Evolutionary conservation across 768 basidiomycete species (phyloP).

Genomic region (Gelatoporia subvermispora): DNA sequence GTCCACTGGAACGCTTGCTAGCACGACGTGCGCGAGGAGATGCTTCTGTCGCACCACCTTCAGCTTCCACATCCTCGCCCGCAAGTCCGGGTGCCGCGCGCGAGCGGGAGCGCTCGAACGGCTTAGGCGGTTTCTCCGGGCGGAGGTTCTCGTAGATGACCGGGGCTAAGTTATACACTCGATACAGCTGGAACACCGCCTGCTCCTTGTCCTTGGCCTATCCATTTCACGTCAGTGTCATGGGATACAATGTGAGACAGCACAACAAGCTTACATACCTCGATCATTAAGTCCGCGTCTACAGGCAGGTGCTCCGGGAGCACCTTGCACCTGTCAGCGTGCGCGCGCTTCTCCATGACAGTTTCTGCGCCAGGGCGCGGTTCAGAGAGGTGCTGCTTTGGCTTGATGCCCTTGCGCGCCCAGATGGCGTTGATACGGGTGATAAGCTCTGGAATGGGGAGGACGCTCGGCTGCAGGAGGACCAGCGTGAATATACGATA

Average conservation of each 20-base stretch:
- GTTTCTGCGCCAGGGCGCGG: slow-evolving; percentile 80
- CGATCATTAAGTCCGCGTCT: slow-evolving; percentile 78
- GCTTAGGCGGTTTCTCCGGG: slow-evolving; percentile 25
- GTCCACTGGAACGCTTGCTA: background rate
- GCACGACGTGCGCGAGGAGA: background rate
- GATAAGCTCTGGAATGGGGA: slow-evolving; percentile 55
- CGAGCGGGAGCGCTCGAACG: slow-evolving; percentile 12
- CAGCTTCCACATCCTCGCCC: background rate
- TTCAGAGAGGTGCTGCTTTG: slow-evolving; percentile 92
- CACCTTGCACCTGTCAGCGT: slow-evolving; percentile 73
- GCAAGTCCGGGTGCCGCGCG: background rate
- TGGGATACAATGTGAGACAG: background rate
- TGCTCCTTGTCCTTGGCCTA: slow-evolving; percentile 89
- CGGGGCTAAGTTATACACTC: slow-evolving; percentile 68
- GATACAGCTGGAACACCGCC: slow-evolving; percentile 80
- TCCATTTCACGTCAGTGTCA: background rate
- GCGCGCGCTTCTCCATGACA: slow-evolving; percentile 82
- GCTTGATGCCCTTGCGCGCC: slow-evolving; percentile 67
- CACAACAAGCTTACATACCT: slow-evolving; percentile 27
- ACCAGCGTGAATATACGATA: slow-evolving; percentile 19
- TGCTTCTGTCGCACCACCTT: no score
- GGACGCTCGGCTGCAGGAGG: slow-evolving; percentile 31
- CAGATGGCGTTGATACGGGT: slow-evolving; percentile 74
- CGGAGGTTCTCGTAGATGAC: slow-evolving; percentile 47
- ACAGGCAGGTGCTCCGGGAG: slow-evolving; percentile 59